phyloP scores from a whole-genome alignment of 805 yeast genomes.

The Suhomyces tanzawaensis region DNA sequence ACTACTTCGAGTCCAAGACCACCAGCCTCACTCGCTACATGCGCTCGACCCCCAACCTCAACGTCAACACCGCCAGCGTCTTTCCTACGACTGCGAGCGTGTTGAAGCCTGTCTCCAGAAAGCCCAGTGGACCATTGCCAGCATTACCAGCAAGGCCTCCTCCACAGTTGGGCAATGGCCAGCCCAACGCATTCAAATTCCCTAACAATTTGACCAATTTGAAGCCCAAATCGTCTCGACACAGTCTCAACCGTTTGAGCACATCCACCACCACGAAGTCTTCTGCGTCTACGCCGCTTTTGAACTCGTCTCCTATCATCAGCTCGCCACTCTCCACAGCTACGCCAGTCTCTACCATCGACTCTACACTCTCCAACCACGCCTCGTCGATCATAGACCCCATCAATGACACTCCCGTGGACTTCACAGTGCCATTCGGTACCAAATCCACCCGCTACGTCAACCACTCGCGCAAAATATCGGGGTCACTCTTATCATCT shows the following conservation, averaged over 20 bases:
- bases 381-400: constrained; percentile 30
- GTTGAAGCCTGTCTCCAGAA: constrained; percentile 9
- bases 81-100: constrained; percentile 3
- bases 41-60: neutral
- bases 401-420: constrained; percentile 40
- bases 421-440: constrained; percentile 27
- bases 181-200: constrained; percentile 11
- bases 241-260: constrained; percentile 12
- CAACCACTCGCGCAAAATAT: constrained; percentile 17
- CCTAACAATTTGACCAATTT: constrained; percentile 10
- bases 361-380: constrained; percentile 17
- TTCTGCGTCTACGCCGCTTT: constrained; percentile 9
- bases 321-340: constrained; percentile 37
- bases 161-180: neutral
- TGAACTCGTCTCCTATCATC: constrained; percentile 28
- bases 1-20: constrained; percentile 21
- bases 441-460: constrained; percentile 9
- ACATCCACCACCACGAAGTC: constrained; percentile 8
- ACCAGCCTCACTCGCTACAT: constrained; percentile 7
- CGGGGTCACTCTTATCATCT: constrained; percentile 22
- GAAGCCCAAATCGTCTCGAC: constrained; percentile 8
- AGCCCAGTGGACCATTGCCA: constrained; percentile 10
- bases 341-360: constrained; percentile 29
- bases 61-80: neutral
- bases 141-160: constrained; percentile 1